Evolutionary conservation across 2,329 filamentous ascomycete genomes (phyloP).

Genomic region (Aspergillus pseudotamarii): DNA sequence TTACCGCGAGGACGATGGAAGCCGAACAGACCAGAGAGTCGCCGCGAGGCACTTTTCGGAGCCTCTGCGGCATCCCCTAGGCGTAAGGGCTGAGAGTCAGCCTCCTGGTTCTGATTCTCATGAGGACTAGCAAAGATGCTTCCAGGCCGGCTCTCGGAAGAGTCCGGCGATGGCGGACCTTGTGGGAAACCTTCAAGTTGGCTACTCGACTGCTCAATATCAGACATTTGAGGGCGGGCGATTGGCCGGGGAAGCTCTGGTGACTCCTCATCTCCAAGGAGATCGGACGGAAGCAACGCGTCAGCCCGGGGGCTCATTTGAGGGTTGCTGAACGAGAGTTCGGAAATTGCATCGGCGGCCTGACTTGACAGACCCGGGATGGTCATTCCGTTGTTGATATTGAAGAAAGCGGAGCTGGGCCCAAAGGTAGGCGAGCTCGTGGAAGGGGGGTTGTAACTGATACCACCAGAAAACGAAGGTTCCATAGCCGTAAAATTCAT

Average conservation of each 20-base stretch:
- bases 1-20: slow-evolving; percentile 65
- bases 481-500: slow-evolving; percentile 45
- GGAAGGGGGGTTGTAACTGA: slow-evolving; percentile 53
- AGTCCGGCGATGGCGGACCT: slow-evolving; percentile 48
- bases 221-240: slow-evolving; percentile 32
- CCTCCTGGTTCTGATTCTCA: slow-evolving; percentile 43
- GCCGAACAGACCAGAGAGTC: slow-evolving; percentile 61
- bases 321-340: slow-evolving; percentile 58
- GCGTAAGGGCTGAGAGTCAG: slow-evolving; percentile 36
- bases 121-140: slow-evolving; percentile 52
- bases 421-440: slow-evolving; percentile 57
- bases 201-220: slow-evolving; percentile 31
- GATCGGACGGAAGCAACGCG: slow-evolving; percentile 62
- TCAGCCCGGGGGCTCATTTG: slow-evolving; percentile 67
- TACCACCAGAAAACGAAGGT: slow-evolving; percentile 41
- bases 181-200: slow-evolving; percentile 37
- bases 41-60: slow-evolving; percentile 50
- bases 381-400: slow-evolving; percentile 65
- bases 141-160: slow-evolving; percentile 46
- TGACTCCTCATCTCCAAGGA: slow-evolving; percentile 59
- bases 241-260: slow-evolving; percentile 37
- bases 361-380: slow-evolving; percentile 48
- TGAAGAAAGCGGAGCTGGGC: slow-evolving; percentile 59
- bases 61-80: slow-evolving; percentile 36
- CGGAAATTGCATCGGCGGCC: slow-evolving; percentile 44